Percentiles rank a stretch among this genome's conserved stretches.
phyloP scores from a whole-genome alignment of 108 stramenopile species.

The Stephanodiscus minutulus region DNA sequence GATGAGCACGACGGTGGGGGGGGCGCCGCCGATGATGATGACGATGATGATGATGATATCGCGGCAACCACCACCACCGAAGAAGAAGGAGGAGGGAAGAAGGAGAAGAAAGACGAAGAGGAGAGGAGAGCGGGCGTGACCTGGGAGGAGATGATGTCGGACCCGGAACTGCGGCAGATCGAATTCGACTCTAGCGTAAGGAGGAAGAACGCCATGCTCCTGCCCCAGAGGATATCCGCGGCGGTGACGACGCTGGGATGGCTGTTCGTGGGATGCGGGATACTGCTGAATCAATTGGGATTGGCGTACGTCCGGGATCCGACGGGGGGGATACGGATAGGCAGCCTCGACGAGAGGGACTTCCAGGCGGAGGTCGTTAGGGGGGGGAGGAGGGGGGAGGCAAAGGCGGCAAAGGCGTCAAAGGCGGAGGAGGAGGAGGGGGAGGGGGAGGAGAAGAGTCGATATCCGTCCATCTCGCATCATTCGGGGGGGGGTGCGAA shows the following conservation, averaged over 20 bases:
- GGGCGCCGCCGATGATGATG: neutral
- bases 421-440: neutral
- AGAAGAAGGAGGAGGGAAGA: neutral
- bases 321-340: constrained; percentile 43
- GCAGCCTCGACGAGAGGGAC: constrained; percentile 38
- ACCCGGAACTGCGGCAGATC: constrained; percentile 32
- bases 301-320: constrained; percentile 35
- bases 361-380: constrained; percentile 23
- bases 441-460: neutral
- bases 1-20: neutral
- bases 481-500: neutral
- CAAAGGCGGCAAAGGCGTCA: too few species aligned
- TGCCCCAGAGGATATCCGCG: constrained; percentile 39
- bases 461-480: neutral
- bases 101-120: neutral
- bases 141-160: constrained; percentile 42
- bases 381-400: neutral
- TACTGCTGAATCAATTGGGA: constrained; percentile 39
- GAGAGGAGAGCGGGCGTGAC: neutral
- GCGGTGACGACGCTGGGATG: constrained; percentile 30
- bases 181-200: constrained; percentile 31
- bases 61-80: too few species aligned
- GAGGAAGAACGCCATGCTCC: constrained; percentile 30
- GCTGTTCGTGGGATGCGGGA: constrained; percentile 35
- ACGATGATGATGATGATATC: neutral